phyloP scores from a whole-genome alignment of 2,329 filamentous ascomycete genomes.

The Sphaerulina musiva region DNA sequence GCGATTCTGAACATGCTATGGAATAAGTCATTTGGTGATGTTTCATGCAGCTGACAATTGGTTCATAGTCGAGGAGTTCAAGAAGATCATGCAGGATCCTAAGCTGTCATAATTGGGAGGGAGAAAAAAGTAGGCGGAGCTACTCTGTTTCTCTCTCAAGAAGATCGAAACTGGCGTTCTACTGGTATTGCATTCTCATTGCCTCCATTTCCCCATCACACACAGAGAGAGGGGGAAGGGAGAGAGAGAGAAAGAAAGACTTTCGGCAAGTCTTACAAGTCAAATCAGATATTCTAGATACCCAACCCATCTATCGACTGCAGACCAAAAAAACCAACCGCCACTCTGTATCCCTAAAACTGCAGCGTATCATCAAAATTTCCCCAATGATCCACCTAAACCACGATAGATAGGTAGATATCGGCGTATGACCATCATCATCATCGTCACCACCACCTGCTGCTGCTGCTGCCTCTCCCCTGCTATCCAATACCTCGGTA shows the following conservation, averaged over 20 bases:
- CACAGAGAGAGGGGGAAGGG: too few species aligned
- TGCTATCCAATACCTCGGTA: too few species aligned
- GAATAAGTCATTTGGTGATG: too few species aligned
- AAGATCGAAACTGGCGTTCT: neutral
- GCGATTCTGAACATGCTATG: too few species aligned
- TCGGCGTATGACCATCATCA: too few species aligned
- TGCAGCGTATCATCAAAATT: too few species aligned
- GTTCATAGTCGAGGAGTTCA: conserved; percentile 15
- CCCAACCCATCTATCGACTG: neutral
- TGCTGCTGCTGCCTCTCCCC: too few species aligned
- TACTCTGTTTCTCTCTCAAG: neutral
- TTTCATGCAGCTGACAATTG: neutral
- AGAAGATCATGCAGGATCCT: conserved; percentile 17
- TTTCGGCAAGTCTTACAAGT: neutral
- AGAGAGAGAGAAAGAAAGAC: neutral
- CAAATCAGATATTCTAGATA: neutral
- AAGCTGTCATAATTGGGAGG: conserved; percentile 1
- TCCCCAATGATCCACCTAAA: too few species aligned
- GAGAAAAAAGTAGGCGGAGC: neutral
- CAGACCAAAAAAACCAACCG: too few species aligned
- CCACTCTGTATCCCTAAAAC: too few species aligned
- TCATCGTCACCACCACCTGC: too few species aligned
- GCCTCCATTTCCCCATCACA: neutral
- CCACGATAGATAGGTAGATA: too few species aligned
- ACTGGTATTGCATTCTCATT: neutral